These are phyloP conservation scores for Pythium scleroteichum DNA, from an alignment of 352 stramenopile genomes.

Conservation along the genomic window DNA sequence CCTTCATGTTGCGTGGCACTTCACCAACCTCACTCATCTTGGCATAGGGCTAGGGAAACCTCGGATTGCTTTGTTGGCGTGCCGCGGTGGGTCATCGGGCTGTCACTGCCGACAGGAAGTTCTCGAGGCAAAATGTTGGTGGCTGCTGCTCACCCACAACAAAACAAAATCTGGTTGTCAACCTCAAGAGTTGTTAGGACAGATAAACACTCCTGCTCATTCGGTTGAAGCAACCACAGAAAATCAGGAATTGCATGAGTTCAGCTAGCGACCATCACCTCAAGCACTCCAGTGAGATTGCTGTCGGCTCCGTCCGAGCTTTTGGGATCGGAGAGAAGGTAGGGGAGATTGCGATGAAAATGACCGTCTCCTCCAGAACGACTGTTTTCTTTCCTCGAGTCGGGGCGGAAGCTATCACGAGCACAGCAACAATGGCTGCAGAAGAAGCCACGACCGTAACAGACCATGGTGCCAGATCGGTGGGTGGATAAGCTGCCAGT, in stretches of 20 bases:
- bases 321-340: neutral
- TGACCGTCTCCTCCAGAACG: too few species aligned
- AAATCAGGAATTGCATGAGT: too few species aligned
- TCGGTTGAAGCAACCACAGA: too few species aligned
- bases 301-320: too few species aligned
- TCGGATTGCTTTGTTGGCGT: slow-evolving; percentile 20
- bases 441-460: too few species aligned
- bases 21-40: slow-evolving; percentile 19
- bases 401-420: too few species aligned
- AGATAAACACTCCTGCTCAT: neutral
- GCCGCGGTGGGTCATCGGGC: slow-evolving; percentile 13
- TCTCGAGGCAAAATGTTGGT: neutral
- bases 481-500: too few species aligned
- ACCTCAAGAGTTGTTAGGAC: neutral
- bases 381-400: neutral
- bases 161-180: neutral
- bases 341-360: neutral
- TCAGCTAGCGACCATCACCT: too few species aligned
- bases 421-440: too few species aligned
- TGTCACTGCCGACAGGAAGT: slow-evolving; percentile 1
- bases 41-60: slow-evolving; percentile 11
- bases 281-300: too few species aligned
- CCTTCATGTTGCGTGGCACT: slow-evolving; percentile 19
- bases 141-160: slow-evolving; percentile 23
- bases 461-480: too few species aligned